phyloP scores from a whole-genome alignment of 768 basidiomycete species.

The Cystofilobasidium bisporidii region DNA sequence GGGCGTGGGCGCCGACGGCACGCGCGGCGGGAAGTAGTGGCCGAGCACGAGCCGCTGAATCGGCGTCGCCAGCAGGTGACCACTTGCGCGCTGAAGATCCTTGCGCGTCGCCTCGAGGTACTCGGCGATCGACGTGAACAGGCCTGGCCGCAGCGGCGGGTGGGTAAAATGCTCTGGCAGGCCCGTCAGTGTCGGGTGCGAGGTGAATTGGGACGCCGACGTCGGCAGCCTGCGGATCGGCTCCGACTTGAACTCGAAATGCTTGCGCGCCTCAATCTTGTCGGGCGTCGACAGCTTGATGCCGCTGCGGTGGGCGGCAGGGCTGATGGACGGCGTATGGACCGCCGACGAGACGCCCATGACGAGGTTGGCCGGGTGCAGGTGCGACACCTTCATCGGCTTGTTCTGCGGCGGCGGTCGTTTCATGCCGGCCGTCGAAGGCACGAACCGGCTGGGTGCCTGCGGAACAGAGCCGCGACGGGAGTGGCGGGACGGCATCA shows the following conservation, averaged over 20 bases:
- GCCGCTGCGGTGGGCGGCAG: neutral
- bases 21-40: conserved; percentile 23
- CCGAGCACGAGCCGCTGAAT: conserved; percentile 26
- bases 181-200: conserved; percentile 22
- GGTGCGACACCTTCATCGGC: neutral
- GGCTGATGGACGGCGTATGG: neutral
- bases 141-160: conserved; percentile 13
- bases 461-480: neutral
- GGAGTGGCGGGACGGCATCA: neutral
- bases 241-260: conserved; percentile 23
- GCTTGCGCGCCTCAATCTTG: neutral
- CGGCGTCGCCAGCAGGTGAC: conserved; percentile 10
- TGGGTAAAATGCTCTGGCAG: conserved; percentile 20
- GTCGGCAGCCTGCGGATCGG: conserved; percentile 14
- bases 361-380: conserved; percentile 7
- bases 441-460: neutral
- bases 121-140: conserved; percentile 6
- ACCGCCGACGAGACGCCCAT: conserved; percentile 9
- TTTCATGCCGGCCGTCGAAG: neutral
- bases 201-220: conserved; percentile 11
- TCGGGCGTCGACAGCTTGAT: neutral
- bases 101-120: conserved; percentile 13
- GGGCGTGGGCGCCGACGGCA: too few species aligned
- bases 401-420: neutral
- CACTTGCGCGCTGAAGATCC: too few species aligned